Evolutionary conservation across 495 filamentous ascomycete genomes (phyloP).

Genomic region (Darksidea phi): DNA sequence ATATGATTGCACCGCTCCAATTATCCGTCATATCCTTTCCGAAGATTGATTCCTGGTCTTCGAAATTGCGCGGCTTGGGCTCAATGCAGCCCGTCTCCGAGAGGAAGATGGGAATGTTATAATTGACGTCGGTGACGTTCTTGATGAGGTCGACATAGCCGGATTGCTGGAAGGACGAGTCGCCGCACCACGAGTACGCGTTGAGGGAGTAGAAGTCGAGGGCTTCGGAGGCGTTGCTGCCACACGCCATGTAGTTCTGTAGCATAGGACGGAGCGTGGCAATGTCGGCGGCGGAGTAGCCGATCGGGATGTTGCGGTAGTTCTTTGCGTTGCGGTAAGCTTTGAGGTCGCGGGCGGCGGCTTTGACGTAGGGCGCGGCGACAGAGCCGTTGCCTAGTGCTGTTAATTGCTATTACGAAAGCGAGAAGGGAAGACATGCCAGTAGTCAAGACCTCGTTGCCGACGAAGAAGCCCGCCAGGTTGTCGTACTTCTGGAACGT

Average conservation of each 20-base stretch:
- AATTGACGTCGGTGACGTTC: slow-evolving; percentile 50
- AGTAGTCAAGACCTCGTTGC: slow-evolving; percentile 76
- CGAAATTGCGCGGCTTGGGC: slow-evolving; percentile 65
- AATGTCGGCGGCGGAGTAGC: slow-evolving; percentile 90
- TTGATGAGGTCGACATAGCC: slow-evolving; percentile 68
- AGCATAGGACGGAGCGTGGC: slow-evolving; percentile 76
- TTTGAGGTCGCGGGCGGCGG: slow-evolving; percentile 78
- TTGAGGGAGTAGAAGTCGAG: slow-evolving; percentile 85
- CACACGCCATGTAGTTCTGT: slow-evolving; percentile 84
- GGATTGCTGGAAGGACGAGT: slow-evolving; percentile 60
- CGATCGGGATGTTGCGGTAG: slow-evolving; percentile 81
- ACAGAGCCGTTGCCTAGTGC: slow-evolving; percentile 53
- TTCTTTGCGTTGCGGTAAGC: slow-evolving; percentile 71
- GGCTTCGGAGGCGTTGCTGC: slow-evolving; percentile 62
- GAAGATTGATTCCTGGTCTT: slow-evolving; percentile 76
- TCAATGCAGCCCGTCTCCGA: slow-evolving; percentile 54
- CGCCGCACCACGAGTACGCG: slow-evolving; percentile 84
- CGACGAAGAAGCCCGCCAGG: slow-evolving; percentile 77
- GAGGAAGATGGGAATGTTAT: slow-evolving; percentile 65
- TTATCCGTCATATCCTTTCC: slow-evolving; percentile 65
- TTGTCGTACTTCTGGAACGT: slow-evolving; percentile 77
- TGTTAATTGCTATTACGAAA: background rate
- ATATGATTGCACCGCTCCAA: slow-evolving; percentile 83
- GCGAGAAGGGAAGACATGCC: slow-evolving; percentile 42
- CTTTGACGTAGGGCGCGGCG: slow-evolving; percentile 79